Evolutionary conservation across 139 green algal genomes (phyloP), one percentile per base, ranked within the genome.

Genomic region (Volvox africanus): DNA sequence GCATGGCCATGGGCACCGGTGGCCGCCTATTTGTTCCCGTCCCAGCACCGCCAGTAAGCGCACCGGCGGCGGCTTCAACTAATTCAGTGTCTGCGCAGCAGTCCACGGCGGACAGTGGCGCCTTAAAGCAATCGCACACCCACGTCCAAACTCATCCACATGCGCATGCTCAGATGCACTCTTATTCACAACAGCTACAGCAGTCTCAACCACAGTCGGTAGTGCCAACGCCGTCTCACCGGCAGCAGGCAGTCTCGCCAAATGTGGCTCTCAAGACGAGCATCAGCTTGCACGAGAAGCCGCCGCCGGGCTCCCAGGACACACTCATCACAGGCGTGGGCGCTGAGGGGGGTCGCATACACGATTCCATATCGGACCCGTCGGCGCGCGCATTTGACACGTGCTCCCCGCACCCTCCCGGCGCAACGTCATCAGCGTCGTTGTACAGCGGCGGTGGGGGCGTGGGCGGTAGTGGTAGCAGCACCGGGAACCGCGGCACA

Each of bases 291-390:
- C 62, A 81, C 14, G 12, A 28, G 21, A 33, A 55, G 33, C 30
- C 33, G 37, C 24, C 36, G 0, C 68, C 36, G 37, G 68, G 37
- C 5, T 24, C 36, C 28, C 68, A 80, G 36, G 84, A 81, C 68
- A 36, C 65, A 3, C 18, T 69, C 37, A 80, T 84, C 36, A 33
- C 78, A 26, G 78, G 78, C 36, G 20, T 81, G 75, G 75, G 32
- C 32, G 75, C 65, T 16, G 62, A 69, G 1, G 68, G 28, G 13
- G 44, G 69, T 28, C 37, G 85, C 21, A 19, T 89, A 44, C 69
- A 89, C 44, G 85, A 89, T 12, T 89, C 69, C n/a, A 89, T 89
- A 73, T 89, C 85, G 13, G 85, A 89, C 14, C 85, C 85, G 30
- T 44, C 85, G 20, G 33, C n/a, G 9, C 85, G 85, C 61, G 50